phyloP scores from a whole-genome alignment of 768 basidiomycete genomes.

The Boletales sp. region DNA sequence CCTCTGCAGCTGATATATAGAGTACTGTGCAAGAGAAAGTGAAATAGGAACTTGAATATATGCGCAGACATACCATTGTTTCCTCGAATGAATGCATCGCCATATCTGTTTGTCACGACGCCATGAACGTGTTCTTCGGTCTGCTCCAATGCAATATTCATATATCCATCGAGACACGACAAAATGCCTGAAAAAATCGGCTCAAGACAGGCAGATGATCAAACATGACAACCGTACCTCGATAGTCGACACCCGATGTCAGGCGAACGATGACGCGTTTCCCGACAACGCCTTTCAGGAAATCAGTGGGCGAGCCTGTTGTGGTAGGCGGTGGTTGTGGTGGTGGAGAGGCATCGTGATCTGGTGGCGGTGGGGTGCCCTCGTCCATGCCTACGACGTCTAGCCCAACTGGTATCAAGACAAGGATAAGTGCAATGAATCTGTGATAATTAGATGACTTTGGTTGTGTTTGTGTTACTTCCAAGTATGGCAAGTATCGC shows the following conservation, averaged over 20 bases:
- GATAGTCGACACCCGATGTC: slow-evolving; percentile 90
- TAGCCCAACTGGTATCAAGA: neutral
- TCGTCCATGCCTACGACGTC: slow-evolving; percentile 23
- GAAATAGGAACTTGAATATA: neutral
- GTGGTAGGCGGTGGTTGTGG: slow-evolving; percentile 45
- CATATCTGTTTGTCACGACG: slow-evolving; percentile 81
- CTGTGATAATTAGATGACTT: neutral
- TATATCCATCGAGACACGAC: slow-evolving; percentile 96
- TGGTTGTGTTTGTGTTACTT: slow-evolving; percentile 15
- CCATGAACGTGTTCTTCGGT: slow-evolving; percentile 95
- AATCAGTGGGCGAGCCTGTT: slow-evolving; percentile 87
- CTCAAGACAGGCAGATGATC: neutral
- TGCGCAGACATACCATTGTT: slow-evolving; percentile 68
- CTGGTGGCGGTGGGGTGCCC: slow-evolving; percentile 35
- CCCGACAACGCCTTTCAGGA: slow-evolving; percentile 94
- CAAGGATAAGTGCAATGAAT: neutral
- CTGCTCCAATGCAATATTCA: slow-evolving; percentile 98
- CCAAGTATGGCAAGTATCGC: slow-evolving; percentile 10
- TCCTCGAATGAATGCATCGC: slow-evolving; percentile 93
- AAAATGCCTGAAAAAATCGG: slow-evolving; percentile 62
- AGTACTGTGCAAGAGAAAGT: slow-evolving; percentile 45
- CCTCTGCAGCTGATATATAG: slow-evolving; percentile 74
- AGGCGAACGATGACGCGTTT: slow-evolving; percentile 91
- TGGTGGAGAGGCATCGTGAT: slow-evolving; percentile 42
- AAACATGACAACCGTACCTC: slow-evolving; percentile 48